These are phyloP conservation scores for Penicillium parvum DNA, from an alignment of 495 filamentous ascomycete species.

Conservation along the genomic window DNA sequence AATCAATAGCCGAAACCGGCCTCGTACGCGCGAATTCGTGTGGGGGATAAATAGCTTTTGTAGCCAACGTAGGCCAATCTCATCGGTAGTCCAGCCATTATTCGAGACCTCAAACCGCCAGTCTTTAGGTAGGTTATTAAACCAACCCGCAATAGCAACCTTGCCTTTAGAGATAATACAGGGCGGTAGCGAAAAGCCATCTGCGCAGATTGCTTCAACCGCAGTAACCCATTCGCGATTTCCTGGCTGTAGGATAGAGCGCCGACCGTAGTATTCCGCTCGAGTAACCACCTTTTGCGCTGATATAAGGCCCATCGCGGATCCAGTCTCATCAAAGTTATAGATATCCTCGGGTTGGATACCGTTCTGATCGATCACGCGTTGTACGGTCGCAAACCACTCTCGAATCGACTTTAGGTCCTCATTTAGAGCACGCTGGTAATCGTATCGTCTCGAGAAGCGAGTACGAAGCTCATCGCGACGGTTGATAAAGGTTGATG, in stretches of 20 bases:
- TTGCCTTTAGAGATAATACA: not conserved
- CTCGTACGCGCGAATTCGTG: not conserved
- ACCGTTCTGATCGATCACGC: not conserved
- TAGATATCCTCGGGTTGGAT: not conserved
- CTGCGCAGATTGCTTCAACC: not conserved
- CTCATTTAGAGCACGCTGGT: not conserved
- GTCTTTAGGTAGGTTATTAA: not conserved
- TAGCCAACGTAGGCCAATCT: not conserved
- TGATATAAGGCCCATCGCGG: not conserved
- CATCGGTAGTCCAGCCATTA: not conserved
- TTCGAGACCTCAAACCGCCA: not conserved
- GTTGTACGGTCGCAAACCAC: not conserved
- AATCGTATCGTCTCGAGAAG: constrained; percentile 1
- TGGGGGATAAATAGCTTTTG: not conserved
- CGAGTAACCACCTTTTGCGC: not conserved
- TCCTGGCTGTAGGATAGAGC: not conserved
- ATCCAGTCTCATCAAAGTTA: not conserved
- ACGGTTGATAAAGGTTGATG: not conserved
- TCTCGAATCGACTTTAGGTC: not conserved
- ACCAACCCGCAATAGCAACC: not conserved
- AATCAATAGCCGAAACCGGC: not conserved
- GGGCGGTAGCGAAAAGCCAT: not conserved
- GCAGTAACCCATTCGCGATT: not conserved
- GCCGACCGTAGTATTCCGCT: not conserved
- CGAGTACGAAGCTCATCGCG: not conserved